phyloP scores from a whole-genome alignment of 768 basidiomycete genomes.

The Pilatotrama ljubarskyi region DNA sequence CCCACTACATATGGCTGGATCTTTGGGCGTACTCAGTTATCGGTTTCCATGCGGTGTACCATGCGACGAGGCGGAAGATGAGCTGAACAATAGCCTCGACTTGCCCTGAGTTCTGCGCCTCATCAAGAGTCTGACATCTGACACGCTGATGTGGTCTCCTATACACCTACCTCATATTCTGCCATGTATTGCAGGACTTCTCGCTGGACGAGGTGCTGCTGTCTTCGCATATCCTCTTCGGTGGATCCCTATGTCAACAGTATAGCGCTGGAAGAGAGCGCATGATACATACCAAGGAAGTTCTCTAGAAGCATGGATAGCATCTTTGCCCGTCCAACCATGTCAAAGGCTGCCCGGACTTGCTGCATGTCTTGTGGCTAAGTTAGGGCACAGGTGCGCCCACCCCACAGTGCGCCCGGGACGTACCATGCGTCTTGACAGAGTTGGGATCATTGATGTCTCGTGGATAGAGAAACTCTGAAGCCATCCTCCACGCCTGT shows the following conservation, averaged over 20 bases:
- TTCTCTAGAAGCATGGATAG: slow-evolving; percentile 66
- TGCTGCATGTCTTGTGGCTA: slow-evolving; percentile 44
- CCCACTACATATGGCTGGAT: not conserved
- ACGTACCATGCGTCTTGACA: slow-evolving; percentile 33
- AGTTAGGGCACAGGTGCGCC: slow-evolving; percentile 12
- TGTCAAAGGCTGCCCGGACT: slow-evolving; percentile 56
- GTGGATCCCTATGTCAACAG: not conserved
- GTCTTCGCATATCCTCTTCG: slow-evolving; percentile 62
- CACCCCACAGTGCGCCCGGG: not conserved
- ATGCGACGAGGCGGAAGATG: slow-evolving; percentile 60
- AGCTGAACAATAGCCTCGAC: slow-evolving; percentile 53
- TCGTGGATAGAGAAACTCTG: slow-evolving; percentile 54
- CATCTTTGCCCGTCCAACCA: slow-evolving; percentile 58
- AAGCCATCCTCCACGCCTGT: slow-evolving; percentile 63
- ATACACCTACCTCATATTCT: slow-evolving; percentile 55
- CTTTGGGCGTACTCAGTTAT: slow-evolving; percentile 44
- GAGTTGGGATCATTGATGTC: slow-evolving; percentile 45
- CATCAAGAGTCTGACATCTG: not conserved
- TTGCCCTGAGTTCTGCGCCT: slow-evolving; percentile 45
- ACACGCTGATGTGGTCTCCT: not conserved
- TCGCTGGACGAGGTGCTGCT: slow-evolving; percentile 56
- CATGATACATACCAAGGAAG: slow-evolving; percentile 61
- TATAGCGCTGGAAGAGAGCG: not conserved
- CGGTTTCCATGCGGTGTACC: slow-evolving; percentile 79
- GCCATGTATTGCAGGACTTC: slow-evolving; percentile 61